Evolutionary conservation across 2,329 filamentous ascomycete genomes (phyloP), one percentile per base, ranked within the genome.

Genomic region (Trichophyton schoenleinii): DNA sequence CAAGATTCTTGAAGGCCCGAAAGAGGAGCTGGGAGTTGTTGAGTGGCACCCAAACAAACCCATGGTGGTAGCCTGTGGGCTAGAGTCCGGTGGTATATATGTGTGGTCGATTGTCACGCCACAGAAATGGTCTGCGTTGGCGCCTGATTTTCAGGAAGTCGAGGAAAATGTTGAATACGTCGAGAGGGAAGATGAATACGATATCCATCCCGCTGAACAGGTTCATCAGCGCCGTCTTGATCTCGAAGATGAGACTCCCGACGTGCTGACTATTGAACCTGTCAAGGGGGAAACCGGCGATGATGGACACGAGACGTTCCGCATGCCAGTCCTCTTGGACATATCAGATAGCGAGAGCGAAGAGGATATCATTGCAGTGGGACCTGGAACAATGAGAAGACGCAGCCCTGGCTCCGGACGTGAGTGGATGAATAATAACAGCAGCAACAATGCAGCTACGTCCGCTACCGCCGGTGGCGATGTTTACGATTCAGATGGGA

Each of bases 161-260:
- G 94, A 99, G 74, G 94, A 99, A 75, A 99, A 99, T 68, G 91
- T 96, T 22, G 90, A 97, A 72, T 99, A 99, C 71, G 84, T 95
- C 48, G 94, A 99, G 73, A 83, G 84, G 61, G 94, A 99, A 75
- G 94, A 99, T 71, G 94, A 99, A 71, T 99, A 99, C 68, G 95
- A 99, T 73, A 95, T 97, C 61, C 94, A 97, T 71, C 91, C 91
- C 0, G 87, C 92, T 62, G 92, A 96, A 71, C 92, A 97, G 73
- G 86, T 97, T 61, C 90, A 95, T 71, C 92, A 96, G 73, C 84
- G 92, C 34, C 84, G 91, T 49, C 80, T 97, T 1, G 91, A 97
- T 71, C 82, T 87, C 11, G 94, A 99, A 74, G 94, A 97, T 68
- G 94, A 97, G 72, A 87, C 91, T 62, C 86, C 97, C 3, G 94